Evolutionary conservation across 176 grass and related monocot genomes (phyloP), one percentile per base, ranked within the genome.

Genomic region (Coix lacrymajobi): DNA sequence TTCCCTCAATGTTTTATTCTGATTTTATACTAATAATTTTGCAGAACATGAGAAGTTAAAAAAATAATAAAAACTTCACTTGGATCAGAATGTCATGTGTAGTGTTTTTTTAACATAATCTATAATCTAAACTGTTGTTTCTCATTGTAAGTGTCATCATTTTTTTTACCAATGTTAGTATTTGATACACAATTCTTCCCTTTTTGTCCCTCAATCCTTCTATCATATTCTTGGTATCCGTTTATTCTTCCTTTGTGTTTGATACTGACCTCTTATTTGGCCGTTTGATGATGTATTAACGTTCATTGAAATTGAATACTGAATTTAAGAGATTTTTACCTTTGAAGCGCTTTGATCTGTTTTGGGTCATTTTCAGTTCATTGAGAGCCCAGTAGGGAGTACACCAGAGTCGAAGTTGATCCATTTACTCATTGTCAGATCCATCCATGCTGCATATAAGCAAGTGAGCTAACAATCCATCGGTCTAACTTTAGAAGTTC

Each of bases 381-480:
- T 92, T 83, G 52, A 63, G 66, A 77, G 69, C 74, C 77, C 84
- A 38, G 8, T 69, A 48, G 85, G 71, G 43, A 81, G 66, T 85
- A 66, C 75, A 80, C 48, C 75, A 64, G 86, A 85, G 89, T 87
- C 46, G 10, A 92, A 73, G 26, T 83, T 84, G 69, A 49, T 87
- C 67, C 92, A 97, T 86, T 28, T 84, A 56, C 89, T 97, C 60
- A 81, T 92, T 81, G 79, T 90, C 74, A 97, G 85, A 80, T 97
- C 92, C 28, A 86, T 92, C 78, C 85, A 86, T 87, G 71, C 85
- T 94, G 91, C 85, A 62, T 94, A 89, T 82, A 90, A 87, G 71
- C 71, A 81, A 79, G 94, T 94, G 83, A 94, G 89, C 75, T 76
- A 64, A 78, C 13, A 72, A 80, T 69, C 41, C 66, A 8, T 13